Evolutionary conservation across 225 moss, liverwort and hornwort genomes (phyloP), one percentile per base, ranked within the genome.

Genomic region (Marchantia polymorpha): DNA sequence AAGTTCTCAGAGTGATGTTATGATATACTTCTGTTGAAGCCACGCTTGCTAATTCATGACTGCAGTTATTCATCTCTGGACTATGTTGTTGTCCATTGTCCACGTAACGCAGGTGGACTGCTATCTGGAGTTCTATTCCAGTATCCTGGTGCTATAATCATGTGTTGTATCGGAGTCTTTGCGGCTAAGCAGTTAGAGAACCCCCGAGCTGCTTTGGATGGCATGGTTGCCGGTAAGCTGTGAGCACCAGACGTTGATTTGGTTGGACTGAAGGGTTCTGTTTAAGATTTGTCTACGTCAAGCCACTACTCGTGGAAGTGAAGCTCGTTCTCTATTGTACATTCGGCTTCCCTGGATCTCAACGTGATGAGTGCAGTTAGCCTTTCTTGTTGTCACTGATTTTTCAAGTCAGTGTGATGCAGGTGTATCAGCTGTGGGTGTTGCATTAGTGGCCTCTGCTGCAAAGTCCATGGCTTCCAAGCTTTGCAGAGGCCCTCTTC

Each of bases 51-150:
- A 39, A 39, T 39, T 39, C 5, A 5, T 2, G 39, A 39, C 20
- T 58, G 39, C 39, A 39, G 39, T 39, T 39, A 39, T 58, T 27
- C 27, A 66, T 29, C 27, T 23, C 7, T 25, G 12, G 27, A 22
- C 29, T 52, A 53, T 52, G 0, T 11, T 52, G 26, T 14, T 73
- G 73, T 52, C 3, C 12, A 58, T 15, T 74, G 23, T 6, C 14
- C 58, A 17, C 10, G 10, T 39, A 19, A 19, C 29, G 20, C 81
- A 91, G 91, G 89, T 64, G 91, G 88, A 52, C 56, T 89, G 20
- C 69, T 92, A 65, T 92, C 91, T n/a, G 89, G 86, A 46, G 6
- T 90, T 48, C 71, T 92, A 75, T 92, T 90, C 51, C 89, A 89
- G 77, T 92, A 92, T 79, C 89, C 90, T 0, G 90, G 87, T 51